Evolutionary conservation across 495 filamentous ascomycete species (phyloP).

Genomic region (Aspergillus kassunensis): DNA sequence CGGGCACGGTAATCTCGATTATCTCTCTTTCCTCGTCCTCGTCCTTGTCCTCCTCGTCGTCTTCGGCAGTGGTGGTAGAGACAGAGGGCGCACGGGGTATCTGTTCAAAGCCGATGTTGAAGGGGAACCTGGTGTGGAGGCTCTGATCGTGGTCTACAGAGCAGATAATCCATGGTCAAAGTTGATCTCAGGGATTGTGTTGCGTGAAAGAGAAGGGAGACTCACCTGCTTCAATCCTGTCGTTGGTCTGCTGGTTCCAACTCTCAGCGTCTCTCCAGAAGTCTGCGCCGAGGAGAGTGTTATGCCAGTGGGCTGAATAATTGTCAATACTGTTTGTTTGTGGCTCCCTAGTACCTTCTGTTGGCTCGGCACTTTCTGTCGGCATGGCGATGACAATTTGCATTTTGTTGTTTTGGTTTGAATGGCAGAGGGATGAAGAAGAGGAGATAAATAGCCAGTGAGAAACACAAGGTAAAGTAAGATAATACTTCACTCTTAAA

Average conservation of each 20-base stretch:
- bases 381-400: constrained; percentile 2
- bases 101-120: constrained; percentile 26
- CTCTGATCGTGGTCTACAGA: constrained; percentile 13
- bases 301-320: constrained; percentile 27
- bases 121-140: constrained; percentile 27
- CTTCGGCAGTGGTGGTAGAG: neutral
- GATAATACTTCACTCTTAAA: neutral
- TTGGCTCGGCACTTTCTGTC: neutral
- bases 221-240: constrained; percentile 20
- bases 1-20: neutral
- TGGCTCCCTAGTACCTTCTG: neutral
- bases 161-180: neutral
- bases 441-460: no score
- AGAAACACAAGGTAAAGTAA: neutral
- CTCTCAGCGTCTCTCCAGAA: constrained; percentile 31
- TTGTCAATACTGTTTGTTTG: constrained; percentile 22
- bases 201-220: neutral
- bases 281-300: constrained; percentile 24
- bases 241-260: constrained; percentile 16
- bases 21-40: no score
- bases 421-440: no score
- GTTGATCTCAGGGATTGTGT: neutral
- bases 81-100: neutral
- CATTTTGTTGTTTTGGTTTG: no score
- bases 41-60: no score